Base-by-base conservation (phyloP, 352 stramenopile species). In the Pythium vanterpoolii region DNA sequence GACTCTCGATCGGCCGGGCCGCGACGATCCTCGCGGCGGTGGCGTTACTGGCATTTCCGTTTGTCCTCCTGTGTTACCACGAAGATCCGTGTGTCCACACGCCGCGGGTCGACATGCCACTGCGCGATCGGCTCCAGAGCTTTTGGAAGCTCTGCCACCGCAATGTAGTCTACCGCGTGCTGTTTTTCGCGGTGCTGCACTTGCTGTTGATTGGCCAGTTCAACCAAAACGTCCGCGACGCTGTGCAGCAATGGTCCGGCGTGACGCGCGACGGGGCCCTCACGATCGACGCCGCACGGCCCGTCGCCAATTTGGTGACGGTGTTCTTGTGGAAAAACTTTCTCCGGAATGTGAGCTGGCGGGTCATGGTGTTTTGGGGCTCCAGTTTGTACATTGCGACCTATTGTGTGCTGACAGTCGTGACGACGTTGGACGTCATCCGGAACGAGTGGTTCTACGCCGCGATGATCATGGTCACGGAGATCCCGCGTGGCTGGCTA, bases 391-490 rank as follows among this genome's bases (percentile, higher is more conserved):
- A 56, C 50, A 48, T 70, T 19, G 18, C 36, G 5, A 33, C 30
- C 0, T 59, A 55, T 38, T 27, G 31, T 2, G 1, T 62, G 1
- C 31, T 62, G 18, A 69, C 55, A 6, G 4, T 57, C 5, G 39
- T 73, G 1, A 27, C 71, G 4, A 71, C 76, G 11, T 80, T 62
- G 14, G 59, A 73, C 61, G 66, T 64, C 16, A 39, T 76, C 2
- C 73, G 78, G 13, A 36, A 57, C 26, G 68, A 76, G n/a, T 83
- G 75, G 73, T 83, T 77, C 47, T 90, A 80, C 33, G 45, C 48
- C 1, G n/a, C 75, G 7, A 60, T 72, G 23, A 45, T 59, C 1
- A 68, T 64, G 1, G 16, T 87, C 5, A 60, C 69, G 6, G 67
- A 71, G 19, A 65, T 84, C 40, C 65, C 72, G 4, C 74, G 76